These are phyloP conservation scores for Claviceps pazoutovae DNA, from an alignment of 2,329 filamentous ascomycete species.

Conservation along the genomic window DNA sequence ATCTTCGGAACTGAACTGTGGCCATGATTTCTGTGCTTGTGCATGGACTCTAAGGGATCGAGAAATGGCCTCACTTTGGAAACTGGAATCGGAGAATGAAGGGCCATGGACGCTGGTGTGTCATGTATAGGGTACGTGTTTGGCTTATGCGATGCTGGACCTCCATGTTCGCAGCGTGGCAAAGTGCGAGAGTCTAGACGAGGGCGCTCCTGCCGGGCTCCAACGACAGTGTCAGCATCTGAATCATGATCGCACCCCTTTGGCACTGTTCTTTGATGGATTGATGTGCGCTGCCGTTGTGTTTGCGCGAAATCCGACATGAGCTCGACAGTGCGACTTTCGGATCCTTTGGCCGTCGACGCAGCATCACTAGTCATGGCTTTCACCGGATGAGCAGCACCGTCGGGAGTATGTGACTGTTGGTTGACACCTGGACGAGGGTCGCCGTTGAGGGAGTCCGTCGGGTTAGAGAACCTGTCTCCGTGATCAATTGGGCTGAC, in stretches of 20 bases:
- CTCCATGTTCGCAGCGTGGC: background rate
- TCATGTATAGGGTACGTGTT: background rate
- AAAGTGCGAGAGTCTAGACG: background rate
- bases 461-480: background rate
- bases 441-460: conserved; percentile 1
- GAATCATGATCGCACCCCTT: background rate
- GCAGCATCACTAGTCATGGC: background rate
- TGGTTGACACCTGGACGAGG: background rate
- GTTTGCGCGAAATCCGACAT: background rate
- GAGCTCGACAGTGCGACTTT: background rate
- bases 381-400: background rate
- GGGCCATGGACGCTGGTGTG: conserved; percentile 2
- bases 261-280: background rate
- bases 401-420: background rate
- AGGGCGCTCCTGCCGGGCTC: background rate
- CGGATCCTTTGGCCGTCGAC: background rate
- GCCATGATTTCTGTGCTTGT: background rate
- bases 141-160: background rate
- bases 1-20: conserved; percentile 6
- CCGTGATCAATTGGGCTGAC: background rate
- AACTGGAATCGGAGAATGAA: conserved; percentile 8
- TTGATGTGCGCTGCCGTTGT: background rate
- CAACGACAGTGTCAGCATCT: background rate
- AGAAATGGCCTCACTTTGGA: conserved; percentile 9
- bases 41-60: background rate